These are phyloP conservation scores for Straminergon stramineum DNA, from an alignment of 225 moss, liverwort and hornwort species.

Conservation along the genomic window DNA sequence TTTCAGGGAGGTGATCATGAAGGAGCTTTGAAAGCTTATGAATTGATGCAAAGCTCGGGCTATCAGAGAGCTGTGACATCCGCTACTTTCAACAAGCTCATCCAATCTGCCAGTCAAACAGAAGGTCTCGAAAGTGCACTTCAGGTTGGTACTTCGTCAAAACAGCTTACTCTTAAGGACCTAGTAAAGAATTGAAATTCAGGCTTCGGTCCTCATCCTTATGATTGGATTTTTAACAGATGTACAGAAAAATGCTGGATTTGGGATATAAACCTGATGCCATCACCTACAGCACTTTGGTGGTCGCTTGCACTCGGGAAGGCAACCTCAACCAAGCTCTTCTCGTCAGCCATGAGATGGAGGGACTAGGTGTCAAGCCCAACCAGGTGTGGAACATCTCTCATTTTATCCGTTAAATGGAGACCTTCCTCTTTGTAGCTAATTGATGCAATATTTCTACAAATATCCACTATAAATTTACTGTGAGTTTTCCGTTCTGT, in stretches of 20 bases:
- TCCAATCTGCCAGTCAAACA: slow-evolving; percentile 71
- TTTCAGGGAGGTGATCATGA: slow-evolving; percentile 63
- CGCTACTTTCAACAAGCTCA: slow-evolving; percentile 85
- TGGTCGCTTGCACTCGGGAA: slow-evolving; percentile 64
- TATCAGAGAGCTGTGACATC: slow-evolving; percentile 55
- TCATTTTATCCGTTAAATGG: not conserved
- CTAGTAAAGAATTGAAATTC: not conserved
- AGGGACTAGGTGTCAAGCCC: slow-evolving; percentile 46
- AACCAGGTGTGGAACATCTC: slow-evolving; percentile 50
- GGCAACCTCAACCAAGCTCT: slow-evolving; percentile 67
- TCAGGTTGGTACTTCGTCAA: slow-evolving; percentile 29
- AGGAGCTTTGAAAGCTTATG: slow-evolving; percentile 69
- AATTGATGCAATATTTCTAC: not conserved
- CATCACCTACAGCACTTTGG: slow-evolving; percentile 71
- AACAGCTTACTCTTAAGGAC: not conserved
- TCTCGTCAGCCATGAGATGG: slow-evolving; percentile 59
- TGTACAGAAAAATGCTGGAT: slow-evolving; percentile 71
- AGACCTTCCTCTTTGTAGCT: not conserved
- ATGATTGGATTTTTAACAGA: slow-evolving; percentile 27
- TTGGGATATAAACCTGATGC: slow-evolving; percentile 69
- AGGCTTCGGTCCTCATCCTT: not conserved
- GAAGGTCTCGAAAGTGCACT: slow-evolving; percentile 73
- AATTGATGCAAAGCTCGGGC: slow-evolving; percentile 60
- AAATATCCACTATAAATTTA: not conserved
- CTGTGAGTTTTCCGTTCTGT: not conserved